Evolutionary conservation across 2,329 filamentous ascomycete genomes (phyloP), one percentile per base, ranked within the genome.

Genomic region (Dissoconium aciculare): DNA sequence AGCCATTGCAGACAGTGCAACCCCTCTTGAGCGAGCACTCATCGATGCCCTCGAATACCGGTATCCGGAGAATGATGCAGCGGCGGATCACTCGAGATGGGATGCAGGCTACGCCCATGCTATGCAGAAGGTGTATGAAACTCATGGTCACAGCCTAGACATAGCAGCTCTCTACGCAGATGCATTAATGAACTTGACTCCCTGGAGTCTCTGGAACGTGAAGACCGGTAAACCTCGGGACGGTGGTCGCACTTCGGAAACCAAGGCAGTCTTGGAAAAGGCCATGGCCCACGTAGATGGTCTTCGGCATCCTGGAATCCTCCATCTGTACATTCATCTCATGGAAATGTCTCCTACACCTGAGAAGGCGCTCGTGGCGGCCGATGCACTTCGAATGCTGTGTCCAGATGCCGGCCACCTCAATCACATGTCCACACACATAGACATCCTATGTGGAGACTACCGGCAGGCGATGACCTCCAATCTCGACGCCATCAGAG

Each of bases 251-350:
- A 75, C 73, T 0, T 32, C 73, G 2, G 69, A 78, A 30, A 64
- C 62, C 0, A 75, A 74, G 42, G 37, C 34, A 0, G 59, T 75
- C 0, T 58, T 81, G 2, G 74, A 80, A 17, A 54, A 50, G 3
- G 72, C 71, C 0, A 54, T 85, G 11, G 45, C 52, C 2, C 57
- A 62, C 3, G 50, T 61, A 1, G 61, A 58, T 11, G 67, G 60
- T 1, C 50, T 59, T 3, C 42, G 57, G 5, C 80, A 89, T 44
- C 74, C 79, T 0, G 79, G 78, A 0, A 52, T 84, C 0, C 58
- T 83, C 4, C 79, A 85, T 50, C 55, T 82, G 17, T 84, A 84
- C 50, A 78, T 83, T 23, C 78, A 83, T 43, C 64, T 81, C 3
- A 78, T 81, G 62, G 78, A 84, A 47, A 82, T 82, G 78, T 82